Conservation (phyloP, 129 eudicot genomes). For the Logfia minima region DNA sequence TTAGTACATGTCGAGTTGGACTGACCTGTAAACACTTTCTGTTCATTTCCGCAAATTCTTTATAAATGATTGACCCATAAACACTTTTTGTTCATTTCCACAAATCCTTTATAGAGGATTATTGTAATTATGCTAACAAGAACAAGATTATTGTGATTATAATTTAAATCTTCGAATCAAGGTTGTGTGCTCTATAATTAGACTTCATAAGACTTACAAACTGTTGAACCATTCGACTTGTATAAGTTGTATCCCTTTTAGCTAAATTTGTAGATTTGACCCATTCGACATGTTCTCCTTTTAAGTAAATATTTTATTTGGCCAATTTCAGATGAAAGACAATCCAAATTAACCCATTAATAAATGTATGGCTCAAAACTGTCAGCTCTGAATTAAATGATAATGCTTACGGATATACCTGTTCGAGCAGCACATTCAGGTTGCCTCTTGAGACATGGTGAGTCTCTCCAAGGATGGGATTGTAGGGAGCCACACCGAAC, state of each 20-base stretch:
- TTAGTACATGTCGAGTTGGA: background rate
- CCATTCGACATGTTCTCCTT: background rate
- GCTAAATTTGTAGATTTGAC: background rate
- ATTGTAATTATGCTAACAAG: background rate
- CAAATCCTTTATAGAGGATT: background rate
- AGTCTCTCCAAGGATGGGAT: slow-evolving; percentile 92
- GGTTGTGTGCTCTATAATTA: background rate
- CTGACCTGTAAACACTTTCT: background rate
- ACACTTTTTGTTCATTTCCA: too few species aligned
- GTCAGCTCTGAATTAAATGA: background rate
- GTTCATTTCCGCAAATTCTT: background rate
- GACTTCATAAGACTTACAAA: background rate
- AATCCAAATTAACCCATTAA: background rate
- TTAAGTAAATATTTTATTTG: background rate
- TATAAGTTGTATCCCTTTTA: background rate
- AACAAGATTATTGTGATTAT: background rate
- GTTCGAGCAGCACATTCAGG: slow-evolving; percentile 83
- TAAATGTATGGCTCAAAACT: background rate
- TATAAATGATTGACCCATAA: background rate
- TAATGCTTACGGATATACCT: slow-evolving; percentile 39
- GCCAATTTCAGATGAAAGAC: background rate
- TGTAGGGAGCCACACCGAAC: slow-evolving; percentile 83
- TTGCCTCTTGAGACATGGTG: slow-evolving; percentile 77
- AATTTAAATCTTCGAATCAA: background rate
- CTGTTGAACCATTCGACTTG: background rate